A percentile compares a stretch with the other conserved stretches of the same genome.
Conservation (phyloP, 2,329 filamentous ascomycete species). For the Penicillium sp. region DNA sequence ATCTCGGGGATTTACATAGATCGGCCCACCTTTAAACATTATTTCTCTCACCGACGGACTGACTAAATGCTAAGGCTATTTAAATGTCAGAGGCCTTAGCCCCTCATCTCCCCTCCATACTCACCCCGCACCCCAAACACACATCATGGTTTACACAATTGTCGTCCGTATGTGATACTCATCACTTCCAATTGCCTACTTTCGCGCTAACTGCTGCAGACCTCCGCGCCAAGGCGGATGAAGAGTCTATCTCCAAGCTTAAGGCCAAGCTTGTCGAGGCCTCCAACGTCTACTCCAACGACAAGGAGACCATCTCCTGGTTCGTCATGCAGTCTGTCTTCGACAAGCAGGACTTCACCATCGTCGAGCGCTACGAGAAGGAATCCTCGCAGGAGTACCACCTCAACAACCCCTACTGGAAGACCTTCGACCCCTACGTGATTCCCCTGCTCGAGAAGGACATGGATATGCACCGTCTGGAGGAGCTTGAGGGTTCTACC, state of each 20-base stretch:
- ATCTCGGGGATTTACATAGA: slow-evolving; percentile 16
- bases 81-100: neutral
- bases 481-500: slow-evolving; percentile 59
- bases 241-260: slow-evolving; percentile 65
- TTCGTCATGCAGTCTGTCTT: slow-evolving; percentile 75
- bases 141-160: slow-evolving; percentile 33
- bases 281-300: slow-evolving; percentile 70
- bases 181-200: neutral
- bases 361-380: slow-evolving; percentile 72
- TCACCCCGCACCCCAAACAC: neutral
- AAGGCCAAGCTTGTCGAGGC: slow-evolving; percentile 74
- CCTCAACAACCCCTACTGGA: slow-evolving; percentile 71
- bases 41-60: slow-evolving; percentile 17
- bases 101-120: slow-evolving; percentile 11
- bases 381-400: slow-evolving; percentile 64
- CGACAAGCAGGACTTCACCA: slow-evolving; percentile 70
- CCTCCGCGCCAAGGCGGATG: slow-evolving; percentile 68
- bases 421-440: slow-evolving; percentile 75
- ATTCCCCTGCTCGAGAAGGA: slow-evolving; percentile 66
- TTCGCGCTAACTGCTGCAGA: slow-evolving; percentile 18
- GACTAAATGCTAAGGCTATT: neutral
- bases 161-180: slow-evolving; percentile 28
- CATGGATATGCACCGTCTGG: slow-evolving; percentile 69
- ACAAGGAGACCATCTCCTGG: slow-evolving; percentile 71
- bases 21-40: slow-evolving; percentile 10